These are phyloP conservation scores for Talaromyces ruber DNA, from an alignment of 495 filamentous ascomycete genomes.

Conservation along the genomic window DNA sequence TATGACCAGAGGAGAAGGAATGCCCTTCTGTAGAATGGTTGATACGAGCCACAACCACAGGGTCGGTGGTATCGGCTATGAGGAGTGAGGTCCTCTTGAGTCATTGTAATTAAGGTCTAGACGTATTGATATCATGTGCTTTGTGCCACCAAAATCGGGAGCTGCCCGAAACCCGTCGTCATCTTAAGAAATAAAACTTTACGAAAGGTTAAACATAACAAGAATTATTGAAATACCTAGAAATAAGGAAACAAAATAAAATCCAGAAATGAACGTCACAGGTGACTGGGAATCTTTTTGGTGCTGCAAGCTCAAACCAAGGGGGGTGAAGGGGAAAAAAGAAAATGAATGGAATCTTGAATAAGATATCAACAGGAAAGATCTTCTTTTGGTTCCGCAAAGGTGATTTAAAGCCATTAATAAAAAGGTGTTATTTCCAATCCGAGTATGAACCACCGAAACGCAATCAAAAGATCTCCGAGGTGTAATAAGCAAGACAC, in stretches of 20 bases:
- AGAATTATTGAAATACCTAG: constrained; percentile 6
- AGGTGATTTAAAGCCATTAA: constrained; percentile 26
- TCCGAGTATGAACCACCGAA: constrained; percentile 10
- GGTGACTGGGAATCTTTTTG: constrained; percentile 5
- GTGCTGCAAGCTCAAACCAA: constrained; percentile 3
- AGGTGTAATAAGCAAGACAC: constrained; percentile 10
- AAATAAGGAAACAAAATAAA: constrained; percentile 17
- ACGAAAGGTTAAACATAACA: neutral
- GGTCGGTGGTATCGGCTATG: too few relatives aligned
- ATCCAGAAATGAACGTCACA: constrained; percentile 13
- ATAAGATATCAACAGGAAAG: constrained; percentile 5
- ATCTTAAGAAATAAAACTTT: neutral
- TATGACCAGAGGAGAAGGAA: too few relatives aligned
- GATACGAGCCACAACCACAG: too few relatives aligned
- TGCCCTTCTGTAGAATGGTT: too few relatives aligned
- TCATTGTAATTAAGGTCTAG: too few relatives aligned
- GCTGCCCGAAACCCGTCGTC: too few relatives aligned
- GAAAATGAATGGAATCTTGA: constrained; percentile 13
- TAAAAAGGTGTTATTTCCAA: constrained; percentile 29
- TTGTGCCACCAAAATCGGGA: too few relatives aligned
- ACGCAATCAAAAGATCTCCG: constrained; percentile 15
- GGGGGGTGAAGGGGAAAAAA: constrained; percentile 19
- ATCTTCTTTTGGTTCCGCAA: constrained; percentile 11
- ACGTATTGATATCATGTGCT: too few relatives aligned
- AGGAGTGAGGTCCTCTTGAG: too few relatives aligned